These are phyloP conservation scores for Galeopsis tetrahit DNA, from an alignment of 257 asterid genomes.

Conservation along the genomic window DNA sequence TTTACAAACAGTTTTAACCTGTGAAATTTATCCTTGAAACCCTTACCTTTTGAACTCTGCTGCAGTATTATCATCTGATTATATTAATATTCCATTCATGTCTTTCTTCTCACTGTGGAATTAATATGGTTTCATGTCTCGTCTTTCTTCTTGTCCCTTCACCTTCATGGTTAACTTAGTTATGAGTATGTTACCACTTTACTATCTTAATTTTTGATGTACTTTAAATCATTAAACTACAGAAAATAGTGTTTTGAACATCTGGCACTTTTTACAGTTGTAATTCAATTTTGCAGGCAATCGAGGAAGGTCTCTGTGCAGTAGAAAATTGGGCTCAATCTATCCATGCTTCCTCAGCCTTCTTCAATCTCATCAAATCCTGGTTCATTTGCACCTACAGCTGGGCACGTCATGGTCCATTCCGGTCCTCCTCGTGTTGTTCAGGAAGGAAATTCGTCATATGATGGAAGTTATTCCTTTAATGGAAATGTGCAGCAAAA, in stretches of 20 bases:
- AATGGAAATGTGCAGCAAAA: conserved; percentile 41
- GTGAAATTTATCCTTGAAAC: not conserved
- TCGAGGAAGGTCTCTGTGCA: conserved; percentile 34
- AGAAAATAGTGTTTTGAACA: not conserved
- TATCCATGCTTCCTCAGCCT: conserved; percentile 43
- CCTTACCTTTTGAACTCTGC: not conserved
- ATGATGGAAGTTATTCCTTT: conserved; percentile 43
- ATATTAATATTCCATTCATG: not conserved
- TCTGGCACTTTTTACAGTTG: conserved; percentile 18
- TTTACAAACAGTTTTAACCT: not conserved
- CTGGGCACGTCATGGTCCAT: conserved; percentile 42
- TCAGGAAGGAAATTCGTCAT: conserved; percentile 40
- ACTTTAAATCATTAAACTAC: not conserved
- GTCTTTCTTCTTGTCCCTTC: conserved; percentile 20
- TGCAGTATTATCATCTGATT: not conserved
- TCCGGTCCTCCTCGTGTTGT: conserved; percentile 40
- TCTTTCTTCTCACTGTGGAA: not conserved
- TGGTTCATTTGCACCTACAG: conserved; percentile 42
- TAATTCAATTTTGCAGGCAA: conserved; percentile 35
- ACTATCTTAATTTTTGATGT: conserved; percentile 2
- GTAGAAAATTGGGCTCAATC: conserved; percentile 34
- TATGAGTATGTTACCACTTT: not conserved
- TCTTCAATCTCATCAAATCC: conserved; percentile 40
- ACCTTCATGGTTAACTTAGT: conserved; percentile 9
- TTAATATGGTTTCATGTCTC: not conserved